These are phyloP conservation scores for Puccinia novopanici DNA, from an alignment of 1,284 basidiomycete species.

Conservation along the genomic window DNA sequence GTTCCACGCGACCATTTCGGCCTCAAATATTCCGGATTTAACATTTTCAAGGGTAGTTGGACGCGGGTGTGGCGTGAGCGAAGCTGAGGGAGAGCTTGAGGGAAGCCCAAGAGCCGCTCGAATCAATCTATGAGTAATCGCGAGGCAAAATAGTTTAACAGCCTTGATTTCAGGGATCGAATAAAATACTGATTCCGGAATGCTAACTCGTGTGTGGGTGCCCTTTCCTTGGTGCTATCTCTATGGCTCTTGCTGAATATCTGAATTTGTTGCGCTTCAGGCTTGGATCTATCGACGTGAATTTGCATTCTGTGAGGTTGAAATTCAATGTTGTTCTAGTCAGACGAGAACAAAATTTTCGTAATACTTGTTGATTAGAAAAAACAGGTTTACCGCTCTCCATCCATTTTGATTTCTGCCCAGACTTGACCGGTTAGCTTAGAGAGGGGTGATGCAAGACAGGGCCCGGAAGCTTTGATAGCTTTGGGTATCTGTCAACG, in stretches of 20 bases:
- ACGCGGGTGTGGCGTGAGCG: slow-evolving; percentile 13
- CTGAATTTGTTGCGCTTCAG: slow-evolving; percentile 64
- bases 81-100: slow-evolving; percentile 40
- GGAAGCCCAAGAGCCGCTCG: slow-evolving; percentile 66
- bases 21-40: slow-evolving; percentile 70
- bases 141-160: neutral
- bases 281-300: slow-evolving; percentile 67
- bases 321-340: neutral
- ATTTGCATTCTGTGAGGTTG: slow-evolving; percentile 68
- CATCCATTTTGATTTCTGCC: slow-evolving; percentile 88
- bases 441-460: slow-evolving; percentile 49
- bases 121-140: slow-evolving; percentile 64
- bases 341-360: neutral
- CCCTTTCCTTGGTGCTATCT: slow-evolving; percentile 73
- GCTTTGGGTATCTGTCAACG: slow-evolving; percentile 75
- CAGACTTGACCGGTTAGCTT: slow-evolving; percentile 63
- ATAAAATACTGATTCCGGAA: neutral
- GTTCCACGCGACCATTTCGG: slow-evolving; percentile 81
- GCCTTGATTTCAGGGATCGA: neutral
- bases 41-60: neutral
- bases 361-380: neutral
- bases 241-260: slow-evolving; percentile 83
- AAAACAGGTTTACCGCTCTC: slow-evolving; percentile 67
- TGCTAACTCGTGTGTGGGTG: slow-evolving; percentile 69
- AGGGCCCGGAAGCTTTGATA: slow-evolving; percentile 66